Percentiles rank a stretch among this genome's conserved stretches.
Evolutionary conservation across 257 asterid species (phyloP).

Genomic region (Primulina tabacum): DNA sequence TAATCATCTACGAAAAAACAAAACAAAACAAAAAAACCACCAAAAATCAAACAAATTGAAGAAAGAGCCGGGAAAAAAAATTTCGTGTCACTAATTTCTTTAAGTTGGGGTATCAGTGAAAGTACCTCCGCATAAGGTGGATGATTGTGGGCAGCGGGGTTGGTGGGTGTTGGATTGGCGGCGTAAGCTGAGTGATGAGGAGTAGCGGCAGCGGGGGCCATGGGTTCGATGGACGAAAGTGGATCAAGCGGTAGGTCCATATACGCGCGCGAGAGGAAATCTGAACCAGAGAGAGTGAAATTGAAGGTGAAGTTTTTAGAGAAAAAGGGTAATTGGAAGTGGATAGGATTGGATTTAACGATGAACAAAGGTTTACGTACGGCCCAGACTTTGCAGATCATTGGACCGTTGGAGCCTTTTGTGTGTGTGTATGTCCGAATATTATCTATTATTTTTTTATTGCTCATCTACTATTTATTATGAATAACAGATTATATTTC

Average conservation of each 20-base stretch:
- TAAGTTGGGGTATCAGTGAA: neutral
- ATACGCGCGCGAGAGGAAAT: constrained; percentile 25
- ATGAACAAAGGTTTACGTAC: neutral
- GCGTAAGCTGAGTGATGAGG: constrained; percentile 13
- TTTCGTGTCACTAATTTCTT: neutral
- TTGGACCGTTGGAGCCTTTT: neutral
- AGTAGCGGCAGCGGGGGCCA: constrained; percentile 18
- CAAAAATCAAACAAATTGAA: neutral
- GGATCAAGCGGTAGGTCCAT: constrained; percentile 35
- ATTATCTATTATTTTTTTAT: too few relatives aligned
- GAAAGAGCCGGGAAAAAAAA: neutral
- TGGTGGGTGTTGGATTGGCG: constrained; percentile 25
- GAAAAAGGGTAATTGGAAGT: neutral
- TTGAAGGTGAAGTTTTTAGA: constrained; percentile 9
- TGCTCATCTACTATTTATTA: too few relatives aligned
- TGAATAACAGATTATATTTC: too few relatives aligned
- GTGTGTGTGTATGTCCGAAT: neutral
- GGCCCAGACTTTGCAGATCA: neutral
- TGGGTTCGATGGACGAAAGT: constrained; percentile 32
- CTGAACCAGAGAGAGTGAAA: constrained; percentile 1
- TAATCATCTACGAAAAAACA: constrained; percentile 51
- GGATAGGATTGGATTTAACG: neutral
- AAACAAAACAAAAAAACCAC: neutral
- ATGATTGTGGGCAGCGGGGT: constrained; percentile 28
- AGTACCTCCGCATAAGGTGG: constrained; percentile 60